phyloP scores from a whole-genome alignment of 768 basidiomycete genomes.

The Lentinula sp. region DNA sequence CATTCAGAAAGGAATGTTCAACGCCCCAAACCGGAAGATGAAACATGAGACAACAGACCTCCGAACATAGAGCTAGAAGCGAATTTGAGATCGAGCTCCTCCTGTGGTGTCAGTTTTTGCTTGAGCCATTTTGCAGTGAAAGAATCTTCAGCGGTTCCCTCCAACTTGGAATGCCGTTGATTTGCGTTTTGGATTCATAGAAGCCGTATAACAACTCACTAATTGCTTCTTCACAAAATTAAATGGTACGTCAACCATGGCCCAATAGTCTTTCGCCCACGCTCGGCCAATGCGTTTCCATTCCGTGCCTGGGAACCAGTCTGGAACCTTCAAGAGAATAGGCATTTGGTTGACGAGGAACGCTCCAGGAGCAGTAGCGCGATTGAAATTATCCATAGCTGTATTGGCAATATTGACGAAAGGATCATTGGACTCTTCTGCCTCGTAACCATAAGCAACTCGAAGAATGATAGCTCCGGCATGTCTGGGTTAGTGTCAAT shows the following conservation, averaged over 20 bases:
- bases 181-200: background rate
- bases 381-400: constrained; percentile 8
- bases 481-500: background rate
- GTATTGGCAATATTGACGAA: constrained; percentile 9
- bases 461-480: constrained; percentile 11
- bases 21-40: background rate
- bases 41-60: background rate
- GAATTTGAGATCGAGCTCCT: constrained; percentile 13
- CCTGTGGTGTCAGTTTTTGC: constrained; percentile 7
- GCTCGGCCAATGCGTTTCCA: constrained; percentile 27
- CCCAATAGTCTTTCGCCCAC: constrained; percentile 22
- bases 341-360: constrained; percentile 20
- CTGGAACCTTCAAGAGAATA: constrained; percentile 20
- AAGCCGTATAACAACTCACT: constrained; percentile 8
- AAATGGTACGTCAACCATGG: constrained; percentile 25
- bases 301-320: constrained; percentile 32
- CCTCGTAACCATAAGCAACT: constrained; percentile 10
- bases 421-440: constrained; percentile 7
- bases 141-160: constrained; percentile 11
- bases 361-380: constrained; percentile 7
- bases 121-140: constrained; percentile 10
- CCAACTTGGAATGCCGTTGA: background rate
- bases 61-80: constrained; percentile 15
- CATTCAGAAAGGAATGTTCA: background rate
- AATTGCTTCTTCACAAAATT: constrained; percentile 30